phyloP scores from a whole-genome alignment of 768 basidiomycete species.

The Sporobolomyces phaffii region DNA sequence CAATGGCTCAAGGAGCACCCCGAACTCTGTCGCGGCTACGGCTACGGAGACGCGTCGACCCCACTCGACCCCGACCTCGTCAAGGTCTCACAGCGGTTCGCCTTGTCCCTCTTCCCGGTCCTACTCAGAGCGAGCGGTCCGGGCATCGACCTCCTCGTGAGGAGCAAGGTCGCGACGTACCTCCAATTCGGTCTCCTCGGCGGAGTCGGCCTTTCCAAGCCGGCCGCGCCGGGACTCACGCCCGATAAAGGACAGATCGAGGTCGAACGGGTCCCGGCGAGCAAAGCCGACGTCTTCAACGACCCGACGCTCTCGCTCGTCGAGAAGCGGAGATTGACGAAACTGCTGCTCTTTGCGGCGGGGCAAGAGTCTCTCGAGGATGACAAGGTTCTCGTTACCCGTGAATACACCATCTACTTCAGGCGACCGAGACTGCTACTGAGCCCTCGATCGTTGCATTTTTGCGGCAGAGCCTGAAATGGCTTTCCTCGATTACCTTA shows the following conservation, averaged over 20 bases:
- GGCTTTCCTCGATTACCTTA: conserved; percentile 23
- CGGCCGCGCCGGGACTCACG: conserved; percentile 49
- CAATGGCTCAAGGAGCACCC: conserved; percentile 53
- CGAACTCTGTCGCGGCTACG: neutral
- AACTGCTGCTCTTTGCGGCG: conserved; percentile 71
- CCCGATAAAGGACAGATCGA: neutral
- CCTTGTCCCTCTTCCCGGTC: conserved; percentile 75
- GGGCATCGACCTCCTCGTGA: conserved; percentile 68
- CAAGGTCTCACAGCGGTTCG: conserved; percentile 65
- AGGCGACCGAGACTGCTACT: no score
- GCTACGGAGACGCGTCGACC: neutral
- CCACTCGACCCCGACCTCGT: conserved; percentile 45
- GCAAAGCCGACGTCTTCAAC: conserved; percentile 90
- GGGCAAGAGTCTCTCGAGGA: conserved; percentile 52
- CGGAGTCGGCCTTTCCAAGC: conserved; percentile 50
- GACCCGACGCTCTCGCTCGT: conserved; percentile 66
- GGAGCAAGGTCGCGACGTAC: conserved; percentile 80
- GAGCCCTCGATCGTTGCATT: no score
- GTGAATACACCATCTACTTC: no score
- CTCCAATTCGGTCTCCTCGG: conserved; percentile 83
- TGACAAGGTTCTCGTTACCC: conserved; percentile 20
- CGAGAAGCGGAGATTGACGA: conserved; percentile 86
- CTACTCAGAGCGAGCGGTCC: conserved; percentile 73
- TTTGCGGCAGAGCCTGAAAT: conserved; percentile 11
- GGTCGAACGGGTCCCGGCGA: conserved; percentile 61